Percentiles rank a stretch among this genome's conserved stretches.
Conservation (phyloP, 2,329 filamentous ascomycete species). For the Diaporthe vexans region DNA sequence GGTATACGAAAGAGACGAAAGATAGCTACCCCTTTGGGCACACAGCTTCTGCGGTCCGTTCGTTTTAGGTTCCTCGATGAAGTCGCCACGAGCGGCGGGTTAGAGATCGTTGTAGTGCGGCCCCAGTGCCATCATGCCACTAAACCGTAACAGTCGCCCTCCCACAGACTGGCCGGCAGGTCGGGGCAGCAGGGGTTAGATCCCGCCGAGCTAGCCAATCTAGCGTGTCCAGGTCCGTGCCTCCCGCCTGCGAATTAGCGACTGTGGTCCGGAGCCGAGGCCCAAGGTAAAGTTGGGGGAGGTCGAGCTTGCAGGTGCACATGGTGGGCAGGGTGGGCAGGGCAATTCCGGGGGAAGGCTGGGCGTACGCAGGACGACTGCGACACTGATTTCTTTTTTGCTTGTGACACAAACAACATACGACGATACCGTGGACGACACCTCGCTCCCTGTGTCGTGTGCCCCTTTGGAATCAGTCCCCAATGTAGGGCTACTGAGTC, state of each 20-base stretch:
- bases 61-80: neutral
- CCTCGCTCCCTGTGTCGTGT: slow-evolving; percentile 11
- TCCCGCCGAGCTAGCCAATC: slow-evolving; percentile 1
- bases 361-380: slow-evolving; percentile 51
- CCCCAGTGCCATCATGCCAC: no score
- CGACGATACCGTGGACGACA: neutral
- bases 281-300: slow-evolving; percentile 28
- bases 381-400: slow-evolving; percentile 26
- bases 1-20: neutral
- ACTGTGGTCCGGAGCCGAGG: slow-evolving; percentile 26
- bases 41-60: neutral
- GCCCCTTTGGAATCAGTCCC: neutral
- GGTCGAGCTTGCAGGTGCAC: neutral
- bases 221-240: slow-evolving; percentile 14
- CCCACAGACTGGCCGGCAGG: neutral
- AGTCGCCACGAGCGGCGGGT: neutral
- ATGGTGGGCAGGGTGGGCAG: neutral
- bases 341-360: slow-evolving; percentile 25
- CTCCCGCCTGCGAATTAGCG: neutral
- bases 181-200: neutral
- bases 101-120: neutral
- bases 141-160: no score
- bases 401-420: slow-evolving; percentile 34
- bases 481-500: neutral
- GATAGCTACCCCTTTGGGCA: no score